phyloP scores from a whole-genome alignment of 129 eudicot species.

The Flaveria robusta region DNA sequence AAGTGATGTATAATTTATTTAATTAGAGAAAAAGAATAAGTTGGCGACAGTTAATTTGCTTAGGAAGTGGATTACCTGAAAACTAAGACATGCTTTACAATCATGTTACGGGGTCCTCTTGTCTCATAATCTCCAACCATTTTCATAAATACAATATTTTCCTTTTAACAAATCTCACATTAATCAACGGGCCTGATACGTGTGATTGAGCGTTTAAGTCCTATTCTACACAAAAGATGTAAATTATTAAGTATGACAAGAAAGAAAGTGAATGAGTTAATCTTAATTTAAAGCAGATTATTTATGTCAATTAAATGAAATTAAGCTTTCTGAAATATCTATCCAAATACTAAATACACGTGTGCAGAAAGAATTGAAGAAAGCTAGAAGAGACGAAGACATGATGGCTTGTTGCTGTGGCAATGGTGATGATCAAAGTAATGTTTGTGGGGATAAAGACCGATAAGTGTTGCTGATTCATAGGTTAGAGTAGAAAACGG shows the following conservation, averaged over 20 bases:
- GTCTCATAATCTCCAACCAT: conserved; percentile 37
- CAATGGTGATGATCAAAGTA: conserved; percentile 60
- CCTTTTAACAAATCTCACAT: background rate
- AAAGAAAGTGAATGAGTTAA: too few relatives aligned
- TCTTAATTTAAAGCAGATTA: too few relatives aligned
- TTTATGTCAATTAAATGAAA: too few relatives aligned
- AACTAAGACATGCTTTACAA: conserved; percentile 36
- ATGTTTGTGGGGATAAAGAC: conserved; percentile 41
- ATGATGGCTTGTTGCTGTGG: conserved; percentile 45
- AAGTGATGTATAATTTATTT: too few relatives aligned
- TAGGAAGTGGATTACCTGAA: conserved; percentile 38
- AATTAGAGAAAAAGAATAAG: conserved; percentile 33
- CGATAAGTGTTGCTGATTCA: conserved; percentile 29
- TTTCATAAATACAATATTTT: conserved; percentile 25
- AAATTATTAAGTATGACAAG: too few relatives aligned
- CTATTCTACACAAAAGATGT: background rate
- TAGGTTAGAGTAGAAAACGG: conserved; percentile 71
- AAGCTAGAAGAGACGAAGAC: conserved; percentile 8
- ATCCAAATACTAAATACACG: conserved; percentile 22
- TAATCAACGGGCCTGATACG: too few relatives aligned
- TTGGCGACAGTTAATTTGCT: conserved; percentile 46
- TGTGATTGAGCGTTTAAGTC: too few relatives aligned
- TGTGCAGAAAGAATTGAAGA: background rate
- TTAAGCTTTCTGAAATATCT: conserved; percentile 2
- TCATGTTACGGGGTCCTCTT: conserved; percentile 30